phyloP scores from a whole-genome alignment of 2,329 filamentous ascomycete species.

The Epichloe scottii region DNA sequence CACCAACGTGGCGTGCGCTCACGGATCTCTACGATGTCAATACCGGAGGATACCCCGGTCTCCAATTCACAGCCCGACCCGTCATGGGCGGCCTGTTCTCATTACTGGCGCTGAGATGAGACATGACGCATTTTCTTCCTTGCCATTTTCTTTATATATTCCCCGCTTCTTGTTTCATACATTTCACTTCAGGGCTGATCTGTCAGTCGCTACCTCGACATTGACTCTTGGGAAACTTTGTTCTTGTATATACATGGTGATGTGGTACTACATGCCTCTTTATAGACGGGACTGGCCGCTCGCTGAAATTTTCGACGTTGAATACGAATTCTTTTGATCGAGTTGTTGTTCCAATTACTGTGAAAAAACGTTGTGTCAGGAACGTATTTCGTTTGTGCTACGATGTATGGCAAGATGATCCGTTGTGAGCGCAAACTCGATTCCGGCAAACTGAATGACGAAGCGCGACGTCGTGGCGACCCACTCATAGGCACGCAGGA shows the following conservation, averaged over 20 bases:
- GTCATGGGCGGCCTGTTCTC: constrained; percentile 75
- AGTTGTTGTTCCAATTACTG: too few relatives aligned
- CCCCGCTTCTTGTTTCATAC: background rate
- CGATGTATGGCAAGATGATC: too few relatives aligned
- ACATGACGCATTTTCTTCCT: background rate
- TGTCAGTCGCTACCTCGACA: background rate
- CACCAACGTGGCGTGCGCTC: constrained; percentile 54
- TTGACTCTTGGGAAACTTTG: background rate
- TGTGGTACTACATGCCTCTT: background rate
- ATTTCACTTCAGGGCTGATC: background rate
- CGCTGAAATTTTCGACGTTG: background rate
- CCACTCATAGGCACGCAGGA: too few relatives aligned
- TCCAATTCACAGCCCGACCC: constrained; percentile 64
- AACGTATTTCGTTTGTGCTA: too few relatives aligned
- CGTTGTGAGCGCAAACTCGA: too few relatives aligned
- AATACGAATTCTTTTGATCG: too few relatives aligned
- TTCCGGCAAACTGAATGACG: too few relatives aligned
- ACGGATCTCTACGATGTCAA: constrained; percentile 69
- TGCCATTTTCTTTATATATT: background rate
- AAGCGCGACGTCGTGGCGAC: too few relatives aligned
- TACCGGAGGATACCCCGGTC: constrained; percentile 51
- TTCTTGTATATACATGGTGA: background rate
- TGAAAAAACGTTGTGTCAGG: too few relatives aligned
- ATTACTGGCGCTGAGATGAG: constrained; percentile 47
- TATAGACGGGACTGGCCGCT: background rate